Percentiles rank a stretch among this genome's conserved stretches.
phyloP scores from a whole-genome alignment of 495 filamentous ascomycete genomes.

The Hypoxylon cercidicola region DNA sequence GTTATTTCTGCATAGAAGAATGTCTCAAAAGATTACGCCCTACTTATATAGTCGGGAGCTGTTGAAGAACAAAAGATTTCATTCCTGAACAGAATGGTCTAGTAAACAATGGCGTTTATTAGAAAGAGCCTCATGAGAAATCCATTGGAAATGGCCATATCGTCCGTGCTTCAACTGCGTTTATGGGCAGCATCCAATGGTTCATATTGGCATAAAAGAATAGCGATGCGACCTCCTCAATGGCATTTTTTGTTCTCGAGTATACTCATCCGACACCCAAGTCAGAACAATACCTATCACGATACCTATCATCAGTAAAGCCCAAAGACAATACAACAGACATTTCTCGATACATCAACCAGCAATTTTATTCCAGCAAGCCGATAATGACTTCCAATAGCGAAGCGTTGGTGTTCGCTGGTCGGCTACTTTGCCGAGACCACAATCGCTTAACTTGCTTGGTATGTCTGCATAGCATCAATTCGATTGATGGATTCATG shows the following conservation, averaged over 20 bases:
- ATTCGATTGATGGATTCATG: background rate
- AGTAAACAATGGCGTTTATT: background rate
- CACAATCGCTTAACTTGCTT: background rate
- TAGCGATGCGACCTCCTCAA: background rate
- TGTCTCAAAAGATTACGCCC: background rate
- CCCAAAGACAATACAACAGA: no score
- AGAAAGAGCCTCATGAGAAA: no score
- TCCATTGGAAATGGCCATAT: background rate
- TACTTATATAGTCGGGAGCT: background rate
- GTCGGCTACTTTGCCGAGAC: background rate
- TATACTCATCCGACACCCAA: no score
- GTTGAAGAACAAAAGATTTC: constrained; percentile 5
- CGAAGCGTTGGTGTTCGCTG: background rate
- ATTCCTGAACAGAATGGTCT: background rate
- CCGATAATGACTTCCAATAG: background rate
- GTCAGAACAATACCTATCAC: no score
- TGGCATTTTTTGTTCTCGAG: background rate
- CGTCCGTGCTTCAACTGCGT: background rate
- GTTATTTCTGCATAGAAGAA: background rate
- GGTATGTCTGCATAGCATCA: background rate
- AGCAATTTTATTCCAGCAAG: background rate
- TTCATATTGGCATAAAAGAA: background rate
- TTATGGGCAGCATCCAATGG: background rate
- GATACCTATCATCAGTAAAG: no score
- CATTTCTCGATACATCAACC: no score